Evolutionary conservation across 2,329 filamentous ascomycete genomes (phyloP), one percentile per base, ranked within the genome.

Genomic region (Aspergillus ruber): DNA sequence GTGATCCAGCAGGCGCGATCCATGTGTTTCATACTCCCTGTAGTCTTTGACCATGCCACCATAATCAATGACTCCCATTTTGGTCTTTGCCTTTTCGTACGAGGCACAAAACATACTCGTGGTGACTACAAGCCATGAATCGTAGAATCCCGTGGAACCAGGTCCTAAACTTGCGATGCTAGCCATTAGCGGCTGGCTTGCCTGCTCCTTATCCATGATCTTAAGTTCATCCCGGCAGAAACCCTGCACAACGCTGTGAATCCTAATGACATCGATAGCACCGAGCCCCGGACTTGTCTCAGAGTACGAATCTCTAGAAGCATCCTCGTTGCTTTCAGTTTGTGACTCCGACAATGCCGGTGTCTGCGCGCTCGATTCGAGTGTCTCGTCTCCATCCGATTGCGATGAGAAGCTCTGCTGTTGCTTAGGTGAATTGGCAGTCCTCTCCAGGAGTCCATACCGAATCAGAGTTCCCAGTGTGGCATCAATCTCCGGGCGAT

Each of bases 161-260:
- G 20, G 40, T 8, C 18, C 60, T n/a, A 57, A 49, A 4, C 49
- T 53, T 15, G 18, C 44, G 15, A 47, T 36, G 6, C 46, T 35
- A 12, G 45, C 21, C 12, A 27, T n/a, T 32, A 46, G 25, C 13
- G 44, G 17, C 20, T 43, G 46, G 15, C 43, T 48, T 27, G 55
- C 62, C 20, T 48, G 47, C 38, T 68, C 65, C 17, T 65, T 57
- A 33, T 67, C 65, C 50, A 59, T 61, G 40, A 66, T 65, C 39
- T 64, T 69, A 9, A 76, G 60, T 46, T 74, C 71, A 51, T 75
- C 73, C 12, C 72, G 68, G 51, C 70, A 72, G 40, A 75, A 74
- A 5, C 63, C 65, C 48, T 76, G 73, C 1, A 75, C 71, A 2
- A 75, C 72, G 23, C 67, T 72, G 51, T 76, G 73, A 5, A 75